phyloP scores from a whole-genome alignment of 495 filamentous ascomycete genomes.

The Poronia punctata region DNA sequence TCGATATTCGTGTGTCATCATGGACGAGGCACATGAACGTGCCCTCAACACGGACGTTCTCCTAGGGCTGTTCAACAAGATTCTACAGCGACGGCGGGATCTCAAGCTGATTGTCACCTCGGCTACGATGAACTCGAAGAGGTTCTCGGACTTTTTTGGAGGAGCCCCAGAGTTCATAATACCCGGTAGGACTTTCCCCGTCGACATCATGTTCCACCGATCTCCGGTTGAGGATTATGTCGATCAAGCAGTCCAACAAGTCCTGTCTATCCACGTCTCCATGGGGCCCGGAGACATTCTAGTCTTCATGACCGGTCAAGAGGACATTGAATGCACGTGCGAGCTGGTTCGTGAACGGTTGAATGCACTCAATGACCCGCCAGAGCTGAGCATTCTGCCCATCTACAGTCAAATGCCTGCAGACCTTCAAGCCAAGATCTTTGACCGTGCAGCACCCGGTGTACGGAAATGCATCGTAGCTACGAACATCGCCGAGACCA shows the following conservation, averaged over 20 bases:
- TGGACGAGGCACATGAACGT: slow-evolving; percentile 98
- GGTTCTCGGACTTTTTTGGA: slow-evolving; percentile 93
- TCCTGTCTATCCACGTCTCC: slow-evolving; percentile 93
- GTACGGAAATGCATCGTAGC: slow-evolving; percentile 97
- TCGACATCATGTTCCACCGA: slow-evolving; percentile 91
- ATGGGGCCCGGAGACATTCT: slow-evolving; percentile 89
- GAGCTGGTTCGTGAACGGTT: slow-evolving; percentile 85
- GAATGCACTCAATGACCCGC: slow-evolving; percentile 88
- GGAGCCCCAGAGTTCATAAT: slow-evolving; percentile 98
- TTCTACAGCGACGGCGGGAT: slow-evolving; percentile 81
- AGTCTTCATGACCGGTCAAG: slow-evolving; percentile 99
- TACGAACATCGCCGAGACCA: slow-evolving; percentile 98
- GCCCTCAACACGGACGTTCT: slow-evolving; percentile 95
- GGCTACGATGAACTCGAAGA: slow-evolving; percentile 96
- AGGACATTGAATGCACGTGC: slow-evolving; percentile 96
- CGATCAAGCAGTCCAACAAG: slow-evolving; percentile 92
- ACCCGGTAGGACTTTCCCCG: slow-evolving; percentile 93
- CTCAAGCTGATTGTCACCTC: slow-evolving; percentile 97
- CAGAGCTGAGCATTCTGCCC: slow-evolving; percentile 88
- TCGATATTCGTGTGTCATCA: slow-evolving; percentile 96
- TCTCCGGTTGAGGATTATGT: slow-evolving; percentile 98
- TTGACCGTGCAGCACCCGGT: slow-evolving; percentile 81
- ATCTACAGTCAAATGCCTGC: slow-evolving; percentile 99
- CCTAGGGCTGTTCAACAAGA: slow-evolving; percentile 97
- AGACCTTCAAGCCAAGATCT: slow-evolving; percentile 95